Percentiles rank a stretch among this genome's conserved stretches.
Evolutionary conservation across 2,329 filamentous ascomycete genomes (phyloP).

Genomic region (Ustilaginoidea virens): DNA sequence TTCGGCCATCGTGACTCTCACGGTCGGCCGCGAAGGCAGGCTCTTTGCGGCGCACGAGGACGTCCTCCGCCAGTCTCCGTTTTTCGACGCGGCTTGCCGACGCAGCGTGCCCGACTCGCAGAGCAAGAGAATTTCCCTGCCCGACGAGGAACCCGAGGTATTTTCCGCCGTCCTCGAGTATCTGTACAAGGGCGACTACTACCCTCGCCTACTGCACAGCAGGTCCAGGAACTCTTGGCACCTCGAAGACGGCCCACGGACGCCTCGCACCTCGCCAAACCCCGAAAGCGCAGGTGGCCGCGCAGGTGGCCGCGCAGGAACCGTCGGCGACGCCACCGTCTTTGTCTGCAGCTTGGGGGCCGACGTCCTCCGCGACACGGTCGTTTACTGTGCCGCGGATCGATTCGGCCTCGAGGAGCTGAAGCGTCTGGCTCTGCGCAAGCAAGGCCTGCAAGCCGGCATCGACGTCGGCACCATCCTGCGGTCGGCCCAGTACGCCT

Average conservation of each 20-base stretch:
- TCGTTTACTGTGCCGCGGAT: constrained; percentile 85
- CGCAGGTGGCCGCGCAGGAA: constrained; percentile 26
- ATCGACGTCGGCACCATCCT: constrained; percentile 88
- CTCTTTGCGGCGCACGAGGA: constrained; percentile 94
- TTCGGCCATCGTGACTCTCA: constrained; percentile 72
- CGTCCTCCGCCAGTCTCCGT: constrained; percentile 72
- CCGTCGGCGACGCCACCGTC: constrained; percentile 40
- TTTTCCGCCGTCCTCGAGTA: constrained; percentile 92
- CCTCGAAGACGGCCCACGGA: constrained; percentile 51
- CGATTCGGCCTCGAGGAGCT: constrained; percentile 84
- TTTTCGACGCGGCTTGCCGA: constrained; percentile 59
- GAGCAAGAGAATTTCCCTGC: constrained; percentile 64
- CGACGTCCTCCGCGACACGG: constrained; percentile 77
- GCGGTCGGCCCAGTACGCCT: constrained; percentile 85
- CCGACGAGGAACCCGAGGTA: constrained; percentile 72
- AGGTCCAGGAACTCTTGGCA: constrained; percentile 78
- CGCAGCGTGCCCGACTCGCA: constrained; percentile 58
- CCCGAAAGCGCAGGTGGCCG: constrained; percentile 28
- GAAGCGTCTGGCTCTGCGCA: constrained; percentile 79
- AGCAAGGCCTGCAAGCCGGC: constrained; percentile 85
- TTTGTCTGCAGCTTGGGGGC: constrained; percentile 60
- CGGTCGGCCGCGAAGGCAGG: constrained; percentile 70
- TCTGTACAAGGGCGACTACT: constrained; percentile 94
- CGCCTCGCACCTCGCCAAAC: constrained; percentile 36
- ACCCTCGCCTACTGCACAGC: constrained; percentile 75